These are phyloP conservation scores for Coniochaeta sp. DNA, from an alignment of 2,329 filamentous ascomycete species.

Conservation along the genomic window DNA sequence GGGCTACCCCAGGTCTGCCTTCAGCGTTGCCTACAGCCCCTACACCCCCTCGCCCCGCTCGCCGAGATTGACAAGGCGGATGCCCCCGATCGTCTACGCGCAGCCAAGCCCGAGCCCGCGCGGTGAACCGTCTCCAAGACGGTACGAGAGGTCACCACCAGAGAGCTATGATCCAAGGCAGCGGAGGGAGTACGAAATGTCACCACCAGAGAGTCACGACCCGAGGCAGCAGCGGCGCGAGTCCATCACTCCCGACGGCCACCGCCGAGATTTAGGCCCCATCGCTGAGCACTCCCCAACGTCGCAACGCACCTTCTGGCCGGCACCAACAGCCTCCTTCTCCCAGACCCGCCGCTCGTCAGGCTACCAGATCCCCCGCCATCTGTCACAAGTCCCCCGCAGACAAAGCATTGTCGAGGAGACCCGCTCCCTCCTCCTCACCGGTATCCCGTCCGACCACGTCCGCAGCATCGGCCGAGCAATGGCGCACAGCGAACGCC, in stretches of 20 bases:
- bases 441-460: slow-evolving; percentile 13
- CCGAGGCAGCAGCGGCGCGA: slow-evolving; percentile 18
- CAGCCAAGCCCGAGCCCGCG: slow-evolving; percentile 16
- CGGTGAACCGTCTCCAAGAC: slow-evolving; percentile 26
- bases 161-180: slow-evolving; percentile 24
- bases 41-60: slow-evolving; percentile 17
- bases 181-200: slow-evolving; percentile 28
- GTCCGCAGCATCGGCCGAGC: slow-evolving; percentile 5
- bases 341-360: slow-evolving; percentile 11
- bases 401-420: slow-evolving; percentile 21
- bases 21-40: slow-evolving; percentile 17
- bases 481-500: slow-evolving; percentile 13
- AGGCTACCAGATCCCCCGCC: background rate
- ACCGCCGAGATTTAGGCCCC: slow-evolving; percentile 15
- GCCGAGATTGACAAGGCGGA: slow-evolving; percentile 20
- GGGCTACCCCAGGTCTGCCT: slow-evolving; percentile 14
- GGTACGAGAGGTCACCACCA: slow-evolving; percentile 27
- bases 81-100: slow-evolving; percentile 28
- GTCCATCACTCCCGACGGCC: slow-evolving; percentile 6
- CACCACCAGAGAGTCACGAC: slow-evolving; percentile 26
- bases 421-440: slow-evolving; percentile 24
- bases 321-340: slow-evolving; percentile 9
- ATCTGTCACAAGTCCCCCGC: slow-evolving; percentile 11
- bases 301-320: slow-evolving; percentile 5
- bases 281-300: slow-evolving; percentile 20